phyloP scores from a whole-genome alignment of 345 rosid genomes.

The Lenwebbia sp. region DNA sequence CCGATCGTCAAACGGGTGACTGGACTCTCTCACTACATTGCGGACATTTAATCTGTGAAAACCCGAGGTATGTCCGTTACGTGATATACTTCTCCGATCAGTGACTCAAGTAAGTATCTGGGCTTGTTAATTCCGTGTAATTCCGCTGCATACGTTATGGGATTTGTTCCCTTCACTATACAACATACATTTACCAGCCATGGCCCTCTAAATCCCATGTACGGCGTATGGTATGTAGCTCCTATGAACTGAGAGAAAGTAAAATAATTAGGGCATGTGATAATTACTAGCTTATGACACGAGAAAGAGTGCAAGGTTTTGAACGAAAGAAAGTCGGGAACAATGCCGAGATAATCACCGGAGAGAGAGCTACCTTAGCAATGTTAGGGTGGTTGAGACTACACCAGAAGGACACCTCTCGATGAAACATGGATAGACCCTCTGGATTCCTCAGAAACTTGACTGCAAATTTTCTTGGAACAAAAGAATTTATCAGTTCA shows the following conservation, averaged over 20 bases:
- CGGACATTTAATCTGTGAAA: no score
- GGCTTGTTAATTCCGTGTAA: no score
- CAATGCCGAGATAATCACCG: background rate
- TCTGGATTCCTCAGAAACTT: background rate
- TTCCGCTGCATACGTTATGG: no score
- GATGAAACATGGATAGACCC: background rate
- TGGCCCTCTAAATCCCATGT: background rate
- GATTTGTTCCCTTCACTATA: no score
- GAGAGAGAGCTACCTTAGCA: background rate
- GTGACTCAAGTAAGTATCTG: no score
- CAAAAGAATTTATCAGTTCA: background rate
- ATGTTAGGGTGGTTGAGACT: background rate
- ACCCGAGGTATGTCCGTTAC: no score
- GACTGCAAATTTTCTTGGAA: background rate
- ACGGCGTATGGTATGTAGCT: background rate
- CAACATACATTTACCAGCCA: background rate
- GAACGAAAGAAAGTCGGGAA: background rate
- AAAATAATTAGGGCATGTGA: background rate
- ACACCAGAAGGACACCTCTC: background rate
- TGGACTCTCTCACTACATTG: no score
- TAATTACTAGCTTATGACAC: background rate
- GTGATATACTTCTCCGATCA: no score
- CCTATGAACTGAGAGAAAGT: background rate
- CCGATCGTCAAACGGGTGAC: no score
- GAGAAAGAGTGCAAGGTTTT: background rate